Percentiles rank a stretch among this genome's conserved stretches.
Evolutionary conservation across 73 alveolate genomes (phyloP).

Genomic region (Paramecium octaurelia): DNA sequence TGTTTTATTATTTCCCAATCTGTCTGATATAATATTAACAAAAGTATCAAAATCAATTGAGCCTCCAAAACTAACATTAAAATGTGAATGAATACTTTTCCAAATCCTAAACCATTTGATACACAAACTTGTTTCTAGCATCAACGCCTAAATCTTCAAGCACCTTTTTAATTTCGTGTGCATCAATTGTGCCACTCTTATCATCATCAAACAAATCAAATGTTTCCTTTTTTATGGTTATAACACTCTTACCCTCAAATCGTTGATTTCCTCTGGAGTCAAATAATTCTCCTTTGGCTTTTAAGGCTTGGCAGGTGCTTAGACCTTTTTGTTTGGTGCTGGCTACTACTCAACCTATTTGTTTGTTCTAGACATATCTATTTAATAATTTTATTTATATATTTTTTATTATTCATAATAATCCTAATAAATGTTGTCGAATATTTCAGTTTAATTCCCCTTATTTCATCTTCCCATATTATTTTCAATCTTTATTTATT

Average conservation of each 20-base stretch:
- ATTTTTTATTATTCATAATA: neutral
- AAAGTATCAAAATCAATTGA: slow-evolving; percentile 70
- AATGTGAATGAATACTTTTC: slow-evolving; percentile 43
- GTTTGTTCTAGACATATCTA: neutral
- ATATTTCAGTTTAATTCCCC: neutral
- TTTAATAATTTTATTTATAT: slow-evolving; percentile 3
- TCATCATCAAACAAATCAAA: slow-evolving; percentile 79
- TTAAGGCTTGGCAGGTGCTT: neutral
- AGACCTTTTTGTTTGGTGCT: neutral
- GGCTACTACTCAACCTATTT: neutral
- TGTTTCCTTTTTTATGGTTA: slow-evolving; percentile 65
- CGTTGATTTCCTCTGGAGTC: slow-evolving; percentile 37
- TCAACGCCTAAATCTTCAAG: slow-evolving; percentile 80
- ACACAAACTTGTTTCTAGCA: slow-evolving; percentile 70
- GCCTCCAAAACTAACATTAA: slow-evolving; percentile 61
- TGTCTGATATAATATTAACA: slow-evolving; percentile 69
- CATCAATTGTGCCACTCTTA: slow-evolving; percentile 75
- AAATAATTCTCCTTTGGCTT: slow-evolving; percentile 3
- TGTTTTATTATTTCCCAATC: slow-evolving; percentile 72
- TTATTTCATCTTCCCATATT: neutral
- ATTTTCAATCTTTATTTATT: neutral
- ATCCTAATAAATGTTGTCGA: neutral
- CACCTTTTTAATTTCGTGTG: slow-evolving; percentile 73
- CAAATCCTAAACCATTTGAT: slow-evolving; percentile 60
- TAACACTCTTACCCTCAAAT: neutral